Evolutionary conservation across 192 early-diverging fungal genomes (phyloP), one percentile per base, ranked within the genome.

Genomic region (Backusella circina): DNA sequence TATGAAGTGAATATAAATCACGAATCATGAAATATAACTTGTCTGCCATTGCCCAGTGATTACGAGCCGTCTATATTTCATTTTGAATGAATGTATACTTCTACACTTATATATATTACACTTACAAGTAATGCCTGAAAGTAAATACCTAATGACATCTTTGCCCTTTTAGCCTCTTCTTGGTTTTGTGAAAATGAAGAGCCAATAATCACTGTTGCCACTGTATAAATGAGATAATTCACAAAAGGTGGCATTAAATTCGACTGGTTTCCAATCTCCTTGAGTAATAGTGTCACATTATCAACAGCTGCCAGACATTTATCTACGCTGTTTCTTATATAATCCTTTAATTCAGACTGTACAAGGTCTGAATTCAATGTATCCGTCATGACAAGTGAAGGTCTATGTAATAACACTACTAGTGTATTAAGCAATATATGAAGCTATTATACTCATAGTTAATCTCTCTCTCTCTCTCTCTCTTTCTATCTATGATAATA

Each of bases 1-100:
- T 50, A 50, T 87, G 84, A 31, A 87, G 82, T 3, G 85, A 78
- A 54, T 84, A 87, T 21, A 87, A 75, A 73, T 87, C 86, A 10
- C 86, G 84, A 10, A 85, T 85, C 67, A 87, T 87, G 38, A 85
- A 85, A 51, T 81, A 87, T n/a, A 87, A 78, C 65, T 86, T 89
- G 33, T 82, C 83, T 4, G 86, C 83, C 78, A 86, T 89, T 4
- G 83, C 82, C 88, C 88, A 89, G 30, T 82, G 83, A 32, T 78
- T 70, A 47, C 78, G 74, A 82, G 87, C 84, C 16, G 65, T 77
- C 68, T 80, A 35, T n/a, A 35, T 31, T 12, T 26, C 5, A 18
- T 71, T 44, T 28, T 15, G 10, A 26, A 9, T 70, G 7, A 70
- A 36, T 26, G 2, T n/a, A n/a, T n/a, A n/a, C n/a, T n/a, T n/a